A percentile compares a stretch with the other conserved stretches of the same genome.
phyloP scores from a whole-genome alignment of 2,329 filamentous ascomycete species.

The Aspergillus niger region DNA sequence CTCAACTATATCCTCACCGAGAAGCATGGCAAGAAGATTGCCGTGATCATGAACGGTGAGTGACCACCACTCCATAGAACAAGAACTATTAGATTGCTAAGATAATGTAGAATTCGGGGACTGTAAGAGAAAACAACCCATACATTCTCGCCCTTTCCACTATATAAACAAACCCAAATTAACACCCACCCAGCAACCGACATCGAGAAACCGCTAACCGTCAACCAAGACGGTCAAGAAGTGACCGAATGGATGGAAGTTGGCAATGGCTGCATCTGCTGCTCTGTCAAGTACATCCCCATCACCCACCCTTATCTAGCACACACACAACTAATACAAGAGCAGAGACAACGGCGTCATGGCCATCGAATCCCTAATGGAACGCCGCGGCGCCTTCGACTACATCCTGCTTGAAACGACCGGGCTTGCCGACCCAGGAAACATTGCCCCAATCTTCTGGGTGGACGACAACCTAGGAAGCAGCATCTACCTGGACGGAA shows the following conservation, averaged over 20 bases:
- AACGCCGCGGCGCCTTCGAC: conserved; percentile 89
- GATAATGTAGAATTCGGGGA: conserved; percentile 71
- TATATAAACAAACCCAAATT: background rate
- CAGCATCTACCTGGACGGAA: conserved; percentile 94
- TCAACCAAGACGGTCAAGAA: conserved; percentile 79
- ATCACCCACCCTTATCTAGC: background rate
- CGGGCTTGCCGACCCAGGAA: conserved; percentile 90
- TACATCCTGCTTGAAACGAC: conserved; percentile 98
- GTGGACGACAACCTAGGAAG: conserved; percentile 93
- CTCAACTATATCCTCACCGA: conserved; percentile 95
- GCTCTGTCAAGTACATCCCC: conserved; percentile 76
- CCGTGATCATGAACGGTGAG: conserved; percentile 89
- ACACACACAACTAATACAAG: conserved; percentile 8
- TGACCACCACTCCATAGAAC: conserved; percentile 20
- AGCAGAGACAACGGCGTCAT: conserved; percentile 83
- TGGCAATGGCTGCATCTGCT: conserved; percentile 96
- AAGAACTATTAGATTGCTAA: background rate
- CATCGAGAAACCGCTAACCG: conserved; percentile 92
- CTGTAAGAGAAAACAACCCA: conserved; percentile 54
- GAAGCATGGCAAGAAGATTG: conserved; percentile 95
- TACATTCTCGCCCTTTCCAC: background rate
- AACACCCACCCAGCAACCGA: conserved; percentile 67
- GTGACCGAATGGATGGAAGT: conserved; percentile 95
- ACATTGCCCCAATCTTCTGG: conserved; percentile 96
- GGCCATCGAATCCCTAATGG: conserved; percentile 94